Conservation (phyloP, 208 protist species). For the Spongospora subterranea region DNA sequence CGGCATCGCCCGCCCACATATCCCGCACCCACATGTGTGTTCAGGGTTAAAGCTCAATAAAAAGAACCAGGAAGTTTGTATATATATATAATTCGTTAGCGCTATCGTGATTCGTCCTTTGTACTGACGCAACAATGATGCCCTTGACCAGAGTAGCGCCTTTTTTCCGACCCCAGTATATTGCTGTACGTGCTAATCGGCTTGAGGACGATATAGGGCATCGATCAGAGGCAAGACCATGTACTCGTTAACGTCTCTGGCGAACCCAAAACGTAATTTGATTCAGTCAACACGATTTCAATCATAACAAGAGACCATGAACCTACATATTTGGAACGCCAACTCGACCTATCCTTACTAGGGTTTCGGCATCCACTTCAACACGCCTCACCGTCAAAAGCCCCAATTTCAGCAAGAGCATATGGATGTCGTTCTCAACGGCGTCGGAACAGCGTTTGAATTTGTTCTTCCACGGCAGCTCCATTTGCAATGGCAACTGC, state of each 20-base stretch:
- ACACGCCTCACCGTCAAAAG: background rate
- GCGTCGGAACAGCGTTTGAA: background rate
- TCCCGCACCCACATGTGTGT: too few relatives aligned
- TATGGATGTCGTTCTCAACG: background rate
- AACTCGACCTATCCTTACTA: background rate
- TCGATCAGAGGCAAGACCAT: slow-evolving; percentile 7
- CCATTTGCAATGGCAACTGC: background rate
- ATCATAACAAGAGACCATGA: background rate
- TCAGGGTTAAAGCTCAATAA: too few relatives aligned
- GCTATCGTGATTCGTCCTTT: too few relatives aligned
- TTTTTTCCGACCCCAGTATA: too few relatives aligned
- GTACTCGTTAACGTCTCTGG: slow-evolving; percentile 50
- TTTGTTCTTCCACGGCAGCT: background rate
- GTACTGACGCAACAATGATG: too few relatives aligned
- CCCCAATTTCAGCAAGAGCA: background rate
- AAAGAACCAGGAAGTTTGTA: too few relatives aligned
- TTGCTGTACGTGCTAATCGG: background rate
- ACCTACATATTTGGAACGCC: slow-evolving; percentile 27
- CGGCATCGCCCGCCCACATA: too few relatives aligned
- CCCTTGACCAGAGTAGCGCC: too few relatives aligned
- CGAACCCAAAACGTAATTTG: background rate
- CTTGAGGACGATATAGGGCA: background rate
- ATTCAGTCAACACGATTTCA: too few relatives aligned
- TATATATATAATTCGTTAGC: too few relatives aligned
- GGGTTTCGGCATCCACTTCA: background rate